Evolutionary conservation across 192 early-diverging fungal species (phyloP), one percentile per base, ranked within the genome.

Genomic region (Lobulomyces angularis): DNA sequence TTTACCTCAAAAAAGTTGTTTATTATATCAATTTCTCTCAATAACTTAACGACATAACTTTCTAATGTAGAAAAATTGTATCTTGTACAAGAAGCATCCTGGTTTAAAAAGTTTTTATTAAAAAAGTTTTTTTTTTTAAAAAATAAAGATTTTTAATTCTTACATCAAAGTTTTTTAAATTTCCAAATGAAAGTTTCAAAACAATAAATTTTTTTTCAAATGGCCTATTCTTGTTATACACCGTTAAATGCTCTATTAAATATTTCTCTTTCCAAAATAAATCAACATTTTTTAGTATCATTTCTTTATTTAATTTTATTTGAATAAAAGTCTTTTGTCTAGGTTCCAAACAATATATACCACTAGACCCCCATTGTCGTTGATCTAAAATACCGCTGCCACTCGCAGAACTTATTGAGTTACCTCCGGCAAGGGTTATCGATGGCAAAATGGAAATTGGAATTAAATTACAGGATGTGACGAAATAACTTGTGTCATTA

Each of bases 231-330:
- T 59, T 59, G 49, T 83, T 83, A 54, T 81, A 82, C 1, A 85
- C 48, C 7, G 74, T 79, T 12, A 85, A 55, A 49, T 83, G 74
- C 46, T 85, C 79, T 43, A 79, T 62, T 16, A 83, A 57, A 48
- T 83, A 85, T 41, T 76, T 79, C 44, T 83, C 77, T 79, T 84
- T 52, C 41, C 72, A 43, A 8, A 84, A 48, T 11, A 46, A 55
- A n/a, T 82, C 80, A 1, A 58, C 61, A 43, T 84, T 64, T 33
- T 74, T 69, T 5, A 61, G 41, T 4, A 84, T 30, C 0, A 61
- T 63, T 21, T 77, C 65, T 25, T 67, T 30, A 43, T 71, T 68
- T 3, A 74, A 74, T 1, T 60, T 53, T 12, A 81, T 62, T 3
- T 53, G 52, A 24, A 79, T 45, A 23, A n/a, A n/a, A n/a, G n/a